phyloP scores from a whole-genome alignment of 345 rosid genomes.

The Citrus cavaleriei region DNA sequence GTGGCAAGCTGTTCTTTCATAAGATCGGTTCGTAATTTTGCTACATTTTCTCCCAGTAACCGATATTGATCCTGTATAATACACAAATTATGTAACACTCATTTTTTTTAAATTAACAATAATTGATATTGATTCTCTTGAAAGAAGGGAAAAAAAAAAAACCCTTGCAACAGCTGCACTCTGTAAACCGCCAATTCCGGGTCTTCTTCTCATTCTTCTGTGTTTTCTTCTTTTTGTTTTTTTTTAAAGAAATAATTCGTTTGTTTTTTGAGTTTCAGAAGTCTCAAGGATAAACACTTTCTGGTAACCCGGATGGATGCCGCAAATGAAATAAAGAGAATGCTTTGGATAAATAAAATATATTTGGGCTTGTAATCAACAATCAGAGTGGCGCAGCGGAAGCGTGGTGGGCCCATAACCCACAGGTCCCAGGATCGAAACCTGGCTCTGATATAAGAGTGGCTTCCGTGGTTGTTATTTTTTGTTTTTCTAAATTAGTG shows the following conservation, averaged over 20 bases:
- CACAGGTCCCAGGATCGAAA: constrained; percentile 54
- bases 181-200: constrained; percentile 88
- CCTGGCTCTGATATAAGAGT: constrained; percentile 29
- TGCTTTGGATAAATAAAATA: too few relatives aligned
- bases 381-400: constrained; percentile 60
- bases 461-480: not conserved
- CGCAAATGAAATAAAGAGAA: not conserved
- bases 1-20: constrained; percentile 98
- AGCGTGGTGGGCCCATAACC: constrained; percentile 50
- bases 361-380: not conserved
- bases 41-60: constrained; percentile 83
- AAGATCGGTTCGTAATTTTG: constrained; percentile 76
- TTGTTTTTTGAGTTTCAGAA: too few relatives aligned
- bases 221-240: not conserved
- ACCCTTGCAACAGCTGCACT: constrained; percentile 81
- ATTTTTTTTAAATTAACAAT: not conserved
- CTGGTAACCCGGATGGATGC: not conserved
- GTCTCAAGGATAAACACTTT: too few relatives aligned
- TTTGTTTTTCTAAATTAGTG: not conserved
- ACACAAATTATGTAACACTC: not conserved
- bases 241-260: not conserved
- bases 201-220: constrained; percentile 61
- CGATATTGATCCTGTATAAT: constrained; percentile 69
- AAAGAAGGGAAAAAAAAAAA: not conserved
- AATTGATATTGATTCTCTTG: not conserved